phyloP scores from a whole-genome alignment of 306 rosid genomes.

The Benincasa hispida region DNA sequence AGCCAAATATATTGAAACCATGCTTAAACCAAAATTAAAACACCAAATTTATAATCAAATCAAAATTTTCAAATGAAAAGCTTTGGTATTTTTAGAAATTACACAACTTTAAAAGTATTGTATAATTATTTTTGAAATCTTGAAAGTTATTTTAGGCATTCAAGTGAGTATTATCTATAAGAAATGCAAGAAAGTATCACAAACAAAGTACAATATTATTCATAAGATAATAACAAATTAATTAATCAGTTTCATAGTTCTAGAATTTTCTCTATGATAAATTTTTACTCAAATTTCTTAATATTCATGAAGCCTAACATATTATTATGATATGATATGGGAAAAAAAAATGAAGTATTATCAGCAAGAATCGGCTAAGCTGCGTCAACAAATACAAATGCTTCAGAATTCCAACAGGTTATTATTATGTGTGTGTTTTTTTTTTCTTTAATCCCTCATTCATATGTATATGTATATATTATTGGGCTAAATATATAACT shows the following conservation, averaged over 20 bases:
- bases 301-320: background rate
- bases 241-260: background rate
- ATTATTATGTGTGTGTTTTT: background rate
- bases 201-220: background rate
- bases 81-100: background rate
- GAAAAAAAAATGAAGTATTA: slow-evolving; percentile 35
- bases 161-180: background rate
- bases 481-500: background rate
- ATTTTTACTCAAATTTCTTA: background rate
- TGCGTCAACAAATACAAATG: slow-evolving; percentile 85
- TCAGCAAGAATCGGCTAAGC: slow-evolving; percentile 91
- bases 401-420: slow-evolving; percentile 91
- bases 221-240: background rate
- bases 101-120: too few relatives aligned
- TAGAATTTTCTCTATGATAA: background rate
- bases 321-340: background rate
- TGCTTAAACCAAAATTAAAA: too few relatives aligned
- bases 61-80: background rate
- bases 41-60: too few relatives aligned
- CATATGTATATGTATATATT: background rate
- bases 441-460: background rate
- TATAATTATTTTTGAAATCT: background rate
- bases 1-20: too few relatives aligned
- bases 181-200: too few relatives aligned
- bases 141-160: background rate